Base-by-base conservation (phyloP, 78 protist species). In the Dictyostelium capitatum region DNA sequence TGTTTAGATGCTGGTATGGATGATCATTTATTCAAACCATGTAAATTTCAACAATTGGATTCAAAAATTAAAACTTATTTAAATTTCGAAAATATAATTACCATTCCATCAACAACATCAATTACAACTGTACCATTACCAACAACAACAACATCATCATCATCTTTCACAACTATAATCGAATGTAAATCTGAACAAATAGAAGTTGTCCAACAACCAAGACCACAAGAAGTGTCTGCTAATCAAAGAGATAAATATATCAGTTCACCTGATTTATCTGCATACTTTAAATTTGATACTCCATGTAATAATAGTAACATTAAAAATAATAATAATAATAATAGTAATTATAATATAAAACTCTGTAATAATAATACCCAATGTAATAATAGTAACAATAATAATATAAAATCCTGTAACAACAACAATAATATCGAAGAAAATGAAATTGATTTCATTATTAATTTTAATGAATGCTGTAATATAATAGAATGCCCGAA, bases 1-100 rank as follows among this genome's bases (percentile, higher is more conserved):
- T 87, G 92, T 77, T 41, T 87, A 6, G 47, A 37, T 0, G 92
- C 92, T 8, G 92, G 80, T 64, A 75, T 87, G 78, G 92, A 87
- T 30, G 92, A 87, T 4, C 83, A 87, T 48, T 67, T 87, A 11
- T 80, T 46, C 10, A 87, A 87, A 54, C 92, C 92, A 8, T 82
- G 83, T 6, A 74, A 80, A 51, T 62, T 87, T 10, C 70, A 87
- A 64, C 56, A 57, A 74, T 23, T 87, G 10, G 51, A 77, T 56
- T 25, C 62, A 51, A 84, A 72, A 64, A 57, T 84, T 41, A 41
- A 23, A 19, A 37, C 28, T 11, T 78, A n/a, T 78, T 53, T 75
- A 23, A 43, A 32, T 43, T n/a, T 15, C 48, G 47, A 54, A 19
- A 54, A 54, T 3, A 19, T 54, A 54, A 54, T 54, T 19, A 19